A percentile compares a stretch with the other conserved stretches of the same genome.
phyloP scores from a whole-genome alignment of 2,329 filamentous ascomycete genomes.

The Cytospora mali region DNA sequence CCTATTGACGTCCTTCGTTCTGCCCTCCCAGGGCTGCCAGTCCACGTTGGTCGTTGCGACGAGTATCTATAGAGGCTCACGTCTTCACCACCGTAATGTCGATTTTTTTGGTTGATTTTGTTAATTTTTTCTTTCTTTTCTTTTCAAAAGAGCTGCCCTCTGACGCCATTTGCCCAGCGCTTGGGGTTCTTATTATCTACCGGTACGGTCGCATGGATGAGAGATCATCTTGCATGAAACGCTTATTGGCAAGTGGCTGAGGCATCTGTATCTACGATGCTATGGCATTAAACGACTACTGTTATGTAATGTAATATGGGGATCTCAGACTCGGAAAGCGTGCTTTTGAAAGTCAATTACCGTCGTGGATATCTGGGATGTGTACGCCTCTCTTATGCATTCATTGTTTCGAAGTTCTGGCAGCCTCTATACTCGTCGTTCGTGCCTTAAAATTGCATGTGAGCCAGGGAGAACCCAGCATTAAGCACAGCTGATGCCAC shows the following conservation, averaged over 20 bases:
- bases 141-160: slow-evolving; percentile 23
- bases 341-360: neutral
- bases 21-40: neutral
- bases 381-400: no score
- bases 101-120: slow-evolving; percentile 1
- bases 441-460: neutral
- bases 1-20: neutral
- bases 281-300: slow-evolving; percentile 11
- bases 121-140: no score
- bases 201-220: slow-evolving; percentile 8
- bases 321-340: neutral
- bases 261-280: neutral
- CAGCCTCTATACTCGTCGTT: no score
- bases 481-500: no score
- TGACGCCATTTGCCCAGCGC: slow-evolving; percentile 22
- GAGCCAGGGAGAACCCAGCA: no score
- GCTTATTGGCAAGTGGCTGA: neutral
- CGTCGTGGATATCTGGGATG: neutral
- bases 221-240: neutral
- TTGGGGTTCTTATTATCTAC: slow-evolving; percentile 23
- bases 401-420: no score
- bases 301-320: neutral
- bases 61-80: slow-evolving; percentile 16
- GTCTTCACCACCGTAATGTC: slow-evolving; percentile 19
- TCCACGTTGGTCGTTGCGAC: slow-evolving; percentile 7